A percentile compares a stretch with the other conserved stretches of the same genome.
Evolutionary conservation across 768 basidiomycete species (phyloP).

Genomic region (Epithele typhae): DNA sequence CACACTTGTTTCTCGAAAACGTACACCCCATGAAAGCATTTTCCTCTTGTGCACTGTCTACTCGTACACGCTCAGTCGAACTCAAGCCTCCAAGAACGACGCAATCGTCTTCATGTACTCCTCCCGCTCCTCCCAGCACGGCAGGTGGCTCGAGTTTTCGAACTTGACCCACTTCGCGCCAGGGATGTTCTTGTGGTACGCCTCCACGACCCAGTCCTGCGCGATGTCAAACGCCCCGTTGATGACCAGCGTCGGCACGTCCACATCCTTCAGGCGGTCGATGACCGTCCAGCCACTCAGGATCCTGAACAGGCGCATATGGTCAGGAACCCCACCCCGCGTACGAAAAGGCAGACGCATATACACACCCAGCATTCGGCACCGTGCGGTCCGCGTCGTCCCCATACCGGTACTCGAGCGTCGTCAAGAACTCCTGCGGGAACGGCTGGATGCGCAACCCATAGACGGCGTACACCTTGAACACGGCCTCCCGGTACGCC

Average conservation of each 20-base stretch:
- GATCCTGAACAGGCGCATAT: too few species aligned
- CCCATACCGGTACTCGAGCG: background rate
- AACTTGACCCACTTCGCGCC: constrained; percentile 28
- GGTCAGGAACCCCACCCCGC: too few species aligned
- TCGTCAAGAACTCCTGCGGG: constrained; percentile 33
- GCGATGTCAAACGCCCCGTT: constrained; percentile 28
- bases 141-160: constrained; percentile 26
- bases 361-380: background rate
- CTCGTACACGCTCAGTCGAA: background rate
- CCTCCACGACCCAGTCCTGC: constrained; percentile 23
- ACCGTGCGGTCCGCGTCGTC: background rate
- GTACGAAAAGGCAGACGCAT: background rate
- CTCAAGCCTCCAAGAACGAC: constrained; percentile 21
- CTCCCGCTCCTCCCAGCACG: constrained; percentile 28
- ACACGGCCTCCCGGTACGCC: constrained; percentile 39
- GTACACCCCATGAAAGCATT: too few species aligned
- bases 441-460: constrained; percentile 40
- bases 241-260: constrained; percentile 24
- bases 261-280: constrained; percentile 22
- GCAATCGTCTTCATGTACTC: constrained; percentile 26
- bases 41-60: too few species aligned
- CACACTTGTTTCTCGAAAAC: background rate
- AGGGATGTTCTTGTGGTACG: constrained; percentile 22
- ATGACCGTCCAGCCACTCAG: constrained; percentile 26
- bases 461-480: constrained; percentile 37